These are phyloP conservation scores for Ballota nigra DNA, from an alignment of 257 asterid species.

Conservation along the genomic window DNA sequence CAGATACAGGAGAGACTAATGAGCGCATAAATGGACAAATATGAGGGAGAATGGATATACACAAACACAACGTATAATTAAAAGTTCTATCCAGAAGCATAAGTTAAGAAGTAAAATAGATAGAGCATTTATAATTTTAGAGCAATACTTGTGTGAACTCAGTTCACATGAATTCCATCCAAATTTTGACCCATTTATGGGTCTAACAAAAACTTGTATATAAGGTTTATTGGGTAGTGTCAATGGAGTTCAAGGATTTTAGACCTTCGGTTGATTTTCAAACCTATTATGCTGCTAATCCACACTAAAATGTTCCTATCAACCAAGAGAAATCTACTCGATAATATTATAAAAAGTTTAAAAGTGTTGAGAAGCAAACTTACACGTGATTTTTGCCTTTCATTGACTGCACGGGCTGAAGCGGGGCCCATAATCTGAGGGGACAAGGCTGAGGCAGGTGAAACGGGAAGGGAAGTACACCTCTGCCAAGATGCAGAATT, in stretches of 20 bases:
- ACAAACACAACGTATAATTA: background rate
- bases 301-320: background rate
- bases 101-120: conserved; percentile 3
- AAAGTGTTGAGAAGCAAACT: conserved; percentile 27
- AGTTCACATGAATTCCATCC: no score
- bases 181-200: no score
- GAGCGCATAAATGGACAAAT: background rate
- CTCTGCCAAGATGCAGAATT: conserved; percentile 49
- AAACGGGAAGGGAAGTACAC: conserved; percentile 80
- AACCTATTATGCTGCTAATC: conserved; percentile 5
- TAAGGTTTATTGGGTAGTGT: no score
- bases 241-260: no score
- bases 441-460: conserved; percentile 56
- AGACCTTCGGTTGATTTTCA: no score
- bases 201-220: no score
- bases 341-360: background rate
- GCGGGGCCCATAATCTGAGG: conserved; percentile 51
- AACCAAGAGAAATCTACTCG: conserved; percentile 2
- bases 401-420: conserved; percentile 47
- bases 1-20: background rate
- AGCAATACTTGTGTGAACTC: no score
- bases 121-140: background rate
- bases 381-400: conserved; percentile 57
- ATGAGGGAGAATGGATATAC: background rate
- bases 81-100: background rate